Evolutionary conservation across 805 yeast species (phyloP).

Genomic region (Lachancea sp.): DNA sequence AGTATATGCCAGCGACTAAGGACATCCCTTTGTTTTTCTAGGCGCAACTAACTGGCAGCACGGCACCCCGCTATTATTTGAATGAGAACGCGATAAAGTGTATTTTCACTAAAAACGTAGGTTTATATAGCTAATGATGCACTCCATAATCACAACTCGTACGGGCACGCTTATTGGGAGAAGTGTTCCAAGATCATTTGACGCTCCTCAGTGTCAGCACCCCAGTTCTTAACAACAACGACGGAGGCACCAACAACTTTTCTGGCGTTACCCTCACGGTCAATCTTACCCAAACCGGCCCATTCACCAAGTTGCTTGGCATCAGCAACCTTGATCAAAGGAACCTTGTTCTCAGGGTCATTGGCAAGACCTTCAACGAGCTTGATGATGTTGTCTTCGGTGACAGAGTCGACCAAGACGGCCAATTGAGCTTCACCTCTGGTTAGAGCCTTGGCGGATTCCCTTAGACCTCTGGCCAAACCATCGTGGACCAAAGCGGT

Average conservation of each 20-base stretch:
- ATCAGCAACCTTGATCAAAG: conserved; percentile 98
- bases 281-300: conserved; percentile 99
- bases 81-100: background rate
- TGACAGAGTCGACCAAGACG: conserved; percentile 96
- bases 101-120: conserved; percentile 1
- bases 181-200: conserved; percentile 92
- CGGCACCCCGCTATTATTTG: background rate
- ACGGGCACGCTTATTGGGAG: conserved; percentile 53
- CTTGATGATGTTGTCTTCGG: conserved; percentile 94
- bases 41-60: background rate
- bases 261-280: conserved; percentile 99
- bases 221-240: conserved; percentile 99
- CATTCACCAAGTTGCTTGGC: conserved; percentile 99
- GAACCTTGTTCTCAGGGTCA: conserved; percentile 93
- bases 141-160: background rate
- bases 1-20: conserved; percentile 8
- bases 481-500: conserved; percentile 98
- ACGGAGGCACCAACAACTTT: conserved; percentile 99
- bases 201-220: conserved; percentile 98
- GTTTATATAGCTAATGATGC: background rate
- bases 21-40: conserved; percentile 14
- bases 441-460: conserved; percentile 97
- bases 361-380: conserved; percentile 99
- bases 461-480: conserved; percentile 99
- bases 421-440: conserved; percentile 96